Base-by-base conservation (phyloP, 805 yeast genomes). In the Candida palmyrensis region DNA sequence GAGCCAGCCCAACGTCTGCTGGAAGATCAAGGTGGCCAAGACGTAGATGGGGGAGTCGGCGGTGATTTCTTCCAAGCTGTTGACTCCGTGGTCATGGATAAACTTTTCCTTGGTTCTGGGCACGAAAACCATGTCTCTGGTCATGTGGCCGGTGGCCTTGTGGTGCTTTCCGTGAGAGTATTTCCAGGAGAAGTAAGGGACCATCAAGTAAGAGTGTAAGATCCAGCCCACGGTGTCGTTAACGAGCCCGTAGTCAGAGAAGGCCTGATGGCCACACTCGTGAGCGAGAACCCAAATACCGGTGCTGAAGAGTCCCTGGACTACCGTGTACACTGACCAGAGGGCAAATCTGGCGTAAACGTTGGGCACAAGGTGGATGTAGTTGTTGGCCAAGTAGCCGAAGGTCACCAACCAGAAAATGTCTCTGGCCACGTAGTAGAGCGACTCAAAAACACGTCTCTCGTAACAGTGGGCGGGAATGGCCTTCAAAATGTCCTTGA, bases 181-280 rank as follows among this genome's bases (percentile, higher is more conserved):
- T 51, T 84, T 81, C 95, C 95, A 85, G 6, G 92, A 81, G 57
- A 84, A 84, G 66, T 80, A 85, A 29, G 95, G 95, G 20, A 86
- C 95, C 49, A 83, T 55, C 48, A 83, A 64, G 52, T 73, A 76
- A 13, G 90, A 81, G 64, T 85, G 95, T 42, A 86, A 63, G 25
- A 82, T 55, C 94, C 94, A 85, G 29, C 95, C 95, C 28, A 80
- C 82, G 25, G 75, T 59, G 58, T 86, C 90, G 58, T 86, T 84
- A 43, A 83, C 77, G 63, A 69, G 59, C 25, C 77, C 77, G 52
- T 77, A 79, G 48, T 81, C 84, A 25, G 82, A 71, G 59, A 86
- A 86, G 15, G 95, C 95, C 47, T 77, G 82, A 57, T 85, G 95
- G 40, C 95, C 95, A 68, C 95, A 85, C 60, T 85, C 95, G 59